Base-by-base conservation (phyloP, 352 stramenopile genomes). In the Elongisporangium undulatum region DNA sequence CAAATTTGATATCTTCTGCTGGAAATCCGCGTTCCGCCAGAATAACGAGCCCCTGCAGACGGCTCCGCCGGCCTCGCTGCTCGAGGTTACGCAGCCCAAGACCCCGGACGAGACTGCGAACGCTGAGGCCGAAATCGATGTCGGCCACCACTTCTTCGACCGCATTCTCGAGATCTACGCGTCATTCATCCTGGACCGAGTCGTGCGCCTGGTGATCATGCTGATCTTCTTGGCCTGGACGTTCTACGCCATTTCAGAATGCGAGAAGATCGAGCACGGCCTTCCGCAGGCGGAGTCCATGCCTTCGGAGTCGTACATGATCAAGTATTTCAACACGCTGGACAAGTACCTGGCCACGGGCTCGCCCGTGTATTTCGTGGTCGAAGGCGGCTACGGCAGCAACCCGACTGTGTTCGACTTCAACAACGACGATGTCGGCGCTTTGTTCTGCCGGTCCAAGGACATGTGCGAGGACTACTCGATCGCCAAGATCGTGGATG, bases 241-340 rank as follows among this genome's bases (percentile, higher is more conserved):
- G 10, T 34, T 82, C 24, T 67, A 77, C 58, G 82, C 76, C 2
- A 84, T 89, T 56, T 77, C 75, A 24, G 84, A 73, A 45, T 72
- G 79, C 48, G 69, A 87, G 45, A 71, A 59, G 15, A 39, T 89
- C 49, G 67, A 89, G 29, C 79, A 82, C 34, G 79, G 79, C 39
- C 67, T 89, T 23, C 71, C 77, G 1, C 77, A 89, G 59, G 72
- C 71, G 23, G 74, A 89, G 41, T 74, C 79, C 12, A 87, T 89
- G 79, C 77, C 79, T 5, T 85, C 74, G 1, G 63, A 79, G 13
- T 89, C 79, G 48, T 89, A 89, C 61, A 71, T 89, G 75, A 79
- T 82, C n/a, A 59, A 75, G 9, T 89, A 87, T 55, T 89, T 89
- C 24, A 69, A 87, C 51, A 74, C 75, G 10, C 55, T 88, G 21